Base-by-base conservation (phyloP, 164 flowering plant species). In the Macadamia integrifolia region DNA sequence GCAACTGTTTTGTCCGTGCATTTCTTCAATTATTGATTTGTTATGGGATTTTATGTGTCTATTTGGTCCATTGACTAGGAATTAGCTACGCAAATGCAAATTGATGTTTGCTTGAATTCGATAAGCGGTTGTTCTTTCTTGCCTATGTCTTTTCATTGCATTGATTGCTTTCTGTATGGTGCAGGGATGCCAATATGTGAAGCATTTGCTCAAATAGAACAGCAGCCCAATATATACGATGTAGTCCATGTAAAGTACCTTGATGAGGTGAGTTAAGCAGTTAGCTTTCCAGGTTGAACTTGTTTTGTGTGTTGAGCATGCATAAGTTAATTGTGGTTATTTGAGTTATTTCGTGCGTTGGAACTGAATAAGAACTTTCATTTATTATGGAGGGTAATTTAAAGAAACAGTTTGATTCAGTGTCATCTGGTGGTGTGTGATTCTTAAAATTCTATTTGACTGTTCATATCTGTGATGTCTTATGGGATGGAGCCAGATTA, bases 171-270 rank as follows among this genome's bases (percentile, higher is more conserved):
- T 31, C 30, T 74, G 6, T 74, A 62, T 68, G 64, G 9, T 74
- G 55, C 81, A 94, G 99, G 99, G 58, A 94, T 94, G 97, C 97
- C 99, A 0, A 89, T 94, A 31, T 88, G 88, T 35, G 97, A 94
- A 79, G 99, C 99, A 17, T 90, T 94, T 83, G 88, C 88, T 13
- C 97, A 90, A 56, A 88, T 92, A n/a, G 97, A 94, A 66, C 93
- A 94, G 70, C 90, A 88, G 69, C 96, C 97, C 6, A 88, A 82
- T 66, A 87, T 93, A 15, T 93, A 88, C 62, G 97, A 94, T 71
- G 97, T 87, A 55, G 98, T 94, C 43, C 95, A 89, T 74, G 95
- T 94, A 31, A 94, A 92, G 78, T 90, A 87, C 73, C 83, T 76
- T 64, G 98, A 94, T 2, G 97, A 94, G 98, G 98, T 94, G 74